Percentiles rank a stretch among this genome's conserved stretches.
Evolutionary conservation across 208 protist genomes (phyloP).

Genomic region (Zelonia costaricensis): DNA sequence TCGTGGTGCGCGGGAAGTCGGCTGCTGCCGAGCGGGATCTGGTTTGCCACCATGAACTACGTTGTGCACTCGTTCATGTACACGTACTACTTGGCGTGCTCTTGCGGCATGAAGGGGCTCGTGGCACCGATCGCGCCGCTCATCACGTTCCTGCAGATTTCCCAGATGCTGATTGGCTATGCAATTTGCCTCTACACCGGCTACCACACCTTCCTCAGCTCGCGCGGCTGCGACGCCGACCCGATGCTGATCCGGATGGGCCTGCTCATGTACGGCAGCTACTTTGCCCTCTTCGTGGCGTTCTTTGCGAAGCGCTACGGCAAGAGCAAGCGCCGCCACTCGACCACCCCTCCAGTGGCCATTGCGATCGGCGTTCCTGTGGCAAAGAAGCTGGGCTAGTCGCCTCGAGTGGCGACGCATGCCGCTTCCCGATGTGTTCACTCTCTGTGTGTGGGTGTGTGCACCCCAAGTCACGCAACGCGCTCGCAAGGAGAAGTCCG

Average conservation of each 20-base stretch:
- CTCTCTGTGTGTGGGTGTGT: too few relatives aligned
- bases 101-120: conserved; percentile 34
- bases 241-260: conserved; percentile 44
- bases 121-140: conserved; percentile 50
- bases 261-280: conserved; percentile 85
- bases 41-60: conserved; percentile 91
- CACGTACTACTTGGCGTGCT: conserved; percentile 79
- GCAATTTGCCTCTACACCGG: conserved; percentile 49
- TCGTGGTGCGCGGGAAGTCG: conserved; percentile 71
- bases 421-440: too few relatives aligned
- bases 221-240: conserved; percentile 40
- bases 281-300: conserved; percentile 83
- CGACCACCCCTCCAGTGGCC: too few relatives aligned
- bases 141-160: conserved; percentile 63
- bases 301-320: conserved; percentile 47
- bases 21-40: conserved; percentile 51
- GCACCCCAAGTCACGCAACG: too few relatives aligned
- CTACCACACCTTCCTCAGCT: conserved; percentile 40
- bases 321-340: conserved; percentile 9
- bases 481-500: too few relatives aligned
- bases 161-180: conserved; percentile 87
- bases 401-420: not conserved
- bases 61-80: conserved; percentile 92
- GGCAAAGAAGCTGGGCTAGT: too few relatives aligned
- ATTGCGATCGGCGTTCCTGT: too few relatives aligned